These are phyloP conservation scores for Chlorella sp. DNA, from an alignment of 139 green algal species.

Conservation along the genomic window DNA sequence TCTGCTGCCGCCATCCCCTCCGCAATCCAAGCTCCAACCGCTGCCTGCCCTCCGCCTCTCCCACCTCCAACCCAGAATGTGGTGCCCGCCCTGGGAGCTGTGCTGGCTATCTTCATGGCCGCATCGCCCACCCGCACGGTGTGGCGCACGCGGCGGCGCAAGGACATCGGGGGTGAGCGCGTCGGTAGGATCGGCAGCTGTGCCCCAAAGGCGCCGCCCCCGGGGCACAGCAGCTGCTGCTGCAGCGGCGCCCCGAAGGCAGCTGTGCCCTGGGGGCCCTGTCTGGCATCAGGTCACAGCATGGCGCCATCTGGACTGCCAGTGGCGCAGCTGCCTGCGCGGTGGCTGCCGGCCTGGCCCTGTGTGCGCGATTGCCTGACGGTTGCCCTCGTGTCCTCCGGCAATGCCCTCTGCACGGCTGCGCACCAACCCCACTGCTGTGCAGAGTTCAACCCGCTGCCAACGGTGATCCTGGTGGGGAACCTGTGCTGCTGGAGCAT, in stretches of 20 bases:
- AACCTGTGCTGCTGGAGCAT: background rate
- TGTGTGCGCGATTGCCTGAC: background rate
- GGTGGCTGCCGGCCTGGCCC: background rate
- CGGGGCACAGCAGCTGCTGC: background rate
- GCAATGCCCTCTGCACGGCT: background rate
- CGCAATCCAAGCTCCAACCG: too few species aligned
- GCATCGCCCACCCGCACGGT: constrained; percentile 1
- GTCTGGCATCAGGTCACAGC: too few species aligned
- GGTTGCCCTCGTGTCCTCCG: background rate
- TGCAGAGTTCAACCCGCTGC: constrained; percentile 12
- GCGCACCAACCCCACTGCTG: background rate
- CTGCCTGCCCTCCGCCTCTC: too few species aligned
- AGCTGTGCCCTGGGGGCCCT: too few species aligned
- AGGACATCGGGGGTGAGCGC: background rate
- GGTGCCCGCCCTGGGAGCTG: background rate
- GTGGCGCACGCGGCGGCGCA: background rate
- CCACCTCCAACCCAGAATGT: background rate
- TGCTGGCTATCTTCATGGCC: background rate
- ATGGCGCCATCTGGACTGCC: background rate
- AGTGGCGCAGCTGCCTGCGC: background rate
- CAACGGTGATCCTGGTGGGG: background rate
- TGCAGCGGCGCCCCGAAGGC: too few species aligned
- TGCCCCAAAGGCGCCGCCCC: background rate
- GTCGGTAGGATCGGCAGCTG: too few species aligned
- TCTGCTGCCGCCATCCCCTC: too few species aligned